A percentile compares a stretch with the other conserved stretches of the same genome.
These are phyloP conservation scores for Mixia osmundae DNA, from an alignment of 1,284 basidiomycete genomes.

Conservation along the genomic window DNA sequence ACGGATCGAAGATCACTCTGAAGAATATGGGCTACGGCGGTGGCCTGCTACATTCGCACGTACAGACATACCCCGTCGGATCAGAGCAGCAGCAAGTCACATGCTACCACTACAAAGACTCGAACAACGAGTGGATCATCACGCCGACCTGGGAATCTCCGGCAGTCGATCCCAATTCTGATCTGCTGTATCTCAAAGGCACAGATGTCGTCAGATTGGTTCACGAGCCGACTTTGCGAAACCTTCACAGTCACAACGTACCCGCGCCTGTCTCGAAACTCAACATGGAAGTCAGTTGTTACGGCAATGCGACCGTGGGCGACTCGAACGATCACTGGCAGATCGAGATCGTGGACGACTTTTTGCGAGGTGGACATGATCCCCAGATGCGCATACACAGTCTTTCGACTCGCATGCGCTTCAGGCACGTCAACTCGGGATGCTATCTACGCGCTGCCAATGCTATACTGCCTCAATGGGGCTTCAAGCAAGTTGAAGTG, in stretches of 20 bases:
- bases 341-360: conserved; percentile 82
- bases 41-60: conserved; percentile 83
- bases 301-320: conserved; percentile 67
- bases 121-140: conserved; percentile 80
- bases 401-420: conserved; percentile 66
- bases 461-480: conserved; percentile 81
- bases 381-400: conserved; percentile 48
- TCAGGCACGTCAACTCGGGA: conserved; percentile 50
- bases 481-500: conserved; percentile 96
- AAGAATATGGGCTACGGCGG: conserved; percentile 98
- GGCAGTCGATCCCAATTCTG: conserved; percentile 36
- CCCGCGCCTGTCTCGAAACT: conserved; percentile 74
- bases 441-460: conserved; percentile 85
- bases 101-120: conserved; percentile 98
- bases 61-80: conserved; percentile 81
- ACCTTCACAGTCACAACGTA: conserved; percentile 78
- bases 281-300: conserved; percentile 75
- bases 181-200: conserved; percentile 47
- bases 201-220: conserved; percentile 59
- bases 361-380: conserved; percentile 36
- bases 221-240: conserved; percentile 58
- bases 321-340: conserved; percentile 79
- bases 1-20: conserved; percentile 71
- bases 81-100: conserved; percentile 91
- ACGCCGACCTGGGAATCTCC: conserved; percentile 57